A percentile compares a stretch with the other conserved stretches of the same genome.
Conservation (phyloP, 768 basidiomycete genomes). For the Boletus bicolor region DNA sequence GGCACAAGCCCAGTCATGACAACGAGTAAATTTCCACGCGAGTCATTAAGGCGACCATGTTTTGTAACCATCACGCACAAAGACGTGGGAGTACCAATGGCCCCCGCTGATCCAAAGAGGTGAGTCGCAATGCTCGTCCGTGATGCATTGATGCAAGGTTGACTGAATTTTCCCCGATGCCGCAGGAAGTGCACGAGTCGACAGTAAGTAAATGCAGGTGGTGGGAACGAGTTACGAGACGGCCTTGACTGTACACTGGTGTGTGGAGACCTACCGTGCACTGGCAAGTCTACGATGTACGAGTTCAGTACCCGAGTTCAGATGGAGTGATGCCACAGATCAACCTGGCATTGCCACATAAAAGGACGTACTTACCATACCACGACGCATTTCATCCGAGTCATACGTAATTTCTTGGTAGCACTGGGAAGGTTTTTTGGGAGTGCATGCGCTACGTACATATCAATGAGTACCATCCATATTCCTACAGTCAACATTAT, state of each 20-base stretch:
- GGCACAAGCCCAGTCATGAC: no score
- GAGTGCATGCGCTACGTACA: no score
- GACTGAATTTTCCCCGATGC: background rate
- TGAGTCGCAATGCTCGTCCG: background rate
- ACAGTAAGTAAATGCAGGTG: background rate
- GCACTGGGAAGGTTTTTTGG: no score
- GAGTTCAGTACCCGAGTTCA: background rate
- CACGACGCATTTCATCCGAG: no score
- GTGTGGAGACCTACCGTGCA: background rate
- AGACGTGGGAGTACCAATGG: background rate
- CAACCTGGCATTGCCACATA: background rate
- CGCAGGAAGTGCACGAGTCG: no score
- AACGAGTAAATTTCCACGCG: background rate
- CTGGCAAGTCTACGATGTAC: background rate
- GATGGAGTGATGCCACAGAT: background rate
- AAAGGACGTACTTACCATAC: no score
- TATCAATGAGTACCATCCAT: background rate
- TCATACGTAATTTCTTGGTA: no score
- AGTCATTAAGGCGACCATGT: background rate
- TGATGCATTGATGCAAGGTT: no score
- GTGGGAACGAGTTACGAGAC: background rate
- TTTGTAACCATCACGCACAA: no score
- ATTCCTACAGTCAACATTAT: background rate
- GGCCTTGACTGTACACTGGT: background rate
- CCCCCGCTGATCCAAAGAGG: background rate